Base-by-base conservation (phyloP, 495 filamentous ascomycete species). In the Chaetomium fimeti region DNA sequence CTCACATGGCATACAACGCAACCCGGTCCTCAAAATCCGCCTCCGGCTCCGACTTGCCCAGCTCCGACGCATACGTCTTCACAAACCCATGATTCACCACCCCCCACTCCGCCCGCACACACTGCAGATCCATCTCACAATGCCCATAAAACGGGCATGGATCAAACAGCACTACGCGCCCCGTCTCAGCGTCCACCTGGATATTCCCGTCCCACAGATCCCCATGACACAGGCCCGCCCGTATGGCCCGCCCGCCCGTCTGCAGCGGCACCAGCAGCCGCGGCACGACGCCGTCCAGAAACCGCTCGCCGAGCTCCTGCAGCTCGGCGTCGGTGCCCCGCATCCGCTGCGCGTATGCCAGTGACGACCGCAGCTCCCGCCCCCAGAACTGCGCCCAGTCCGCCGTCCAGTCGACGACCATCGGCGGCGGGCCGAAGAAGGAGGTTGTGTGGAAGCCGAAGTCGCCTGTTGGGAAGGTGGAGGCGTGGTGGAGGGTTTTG, bases 161-260 rank as follows among this genome's bases (percentile, higher is more conserved):
- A 69, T 84, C 81, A 63, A 79, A 84, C 15, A 85, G 65, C 24
- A 78, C 60, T n/a, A 11, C 74, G 62, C 71, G 58, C 8, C 66
- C 69, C 9, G 71, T 78, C 3, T 69, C 61, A 4, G 64, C 40
- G 65, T 79, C 72, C 25, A 74, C 70, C 16, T 76, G n/a, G 20
- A 75, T 70, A 66, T 81, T 82, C 8, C 69, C 79, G 52, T 79
- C 72, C 78, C 78, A 82, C 24, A 81, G 64, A 65, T 83, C 76
- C 6, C 77, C 79, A 60, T 82, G 79, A 5, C 78, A 72, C 0
- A 83, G 63, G 8, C 70, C 72, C 0, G 79, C 79, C 65, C 79
- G 78, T 43, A 82, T 71, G n/a, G 1, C 63, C 53, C 77, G 68
- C 5, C 79, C 81, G 0, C 77, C 72, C 16, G 68, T 74, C 55